These are phyloP conservation scores for Cordyceps tenuipes DNA, from an alignment of 2,329 filamentous ascomycete genomes.

Conservation along the genomic window DNA sequence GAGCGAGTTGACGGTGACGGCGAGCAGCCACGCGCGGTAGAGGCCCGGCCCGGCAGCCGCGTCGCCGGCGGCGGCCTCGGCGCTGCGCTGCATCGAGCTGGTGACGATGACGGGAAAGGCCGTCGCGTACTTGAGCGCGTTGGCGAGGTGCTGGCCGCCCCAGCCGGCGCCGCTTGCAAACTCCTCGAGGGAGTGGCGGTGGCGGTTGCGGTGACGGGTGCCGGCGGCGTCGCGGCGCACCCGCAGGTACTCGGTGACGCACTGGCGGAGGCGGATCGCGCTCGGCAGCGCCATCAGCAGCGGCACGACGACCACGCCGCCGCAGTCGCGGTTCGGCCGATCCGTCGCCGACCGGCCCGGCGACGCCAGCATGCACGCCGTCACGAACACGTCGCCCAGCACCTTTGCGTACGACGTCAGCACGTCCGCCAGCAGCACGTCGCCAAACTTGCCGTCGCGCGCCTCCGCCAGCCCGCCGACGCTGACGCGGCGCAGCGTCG, in stretches of 20 bases:
- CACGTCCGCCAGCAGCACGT: conserved; percentile 87
- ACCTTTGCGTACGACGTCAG: conserved; percentile 93
- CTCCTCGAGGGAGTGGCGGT: conserved; percentile 27
- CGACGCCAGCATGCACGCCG: conserved; percentile 83
- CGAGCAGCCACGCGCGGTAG: conserved; percentile 58
- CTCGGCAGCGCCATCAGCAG: conserved; percentile 77
- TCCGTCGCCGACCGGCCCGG: conserved; percentile 64
- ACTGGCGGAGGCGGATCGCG: conserved; percentile 82
- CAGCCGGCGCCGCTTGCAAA: conserved; percentile 44
- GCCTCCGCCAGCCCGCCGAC: conserved; percentile 81
- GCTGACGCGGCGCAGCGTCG: conserved; percentile 67
- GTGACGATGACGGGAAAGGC: conserved; percentile 88
- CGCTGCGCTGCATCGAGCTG: conserved; percentile 62
- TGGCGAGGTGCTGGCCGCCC: conserved; percentile 83
- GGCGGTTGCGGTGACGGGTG: conserved; percentile 25
- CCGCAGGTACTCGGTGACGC: conserved; percentile 76
- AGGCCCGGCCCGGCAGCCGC: conserved; percentile 28
- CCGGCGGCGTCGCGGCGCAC: conserved; percentile 45
- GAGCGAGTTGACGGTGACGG: conserved; percentile 72
- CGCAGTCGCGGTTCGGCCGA: conserved; percentile 72
- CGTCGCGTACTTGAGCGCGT: conserved; percentile 89
- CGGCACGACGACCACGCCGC: conserved; percentile 71
- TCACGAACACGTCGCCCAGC: conserved; percentile 80
- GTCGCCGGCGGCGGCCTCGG: conserved; percentile 29
- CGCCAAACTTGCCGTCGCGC: conserved; percentile 87